These are phyloP conservation scores for Podaxis rugospora DNA, from an alignment of 768 basidiomycete genomes.

Conservation along the genomic window DNA sequence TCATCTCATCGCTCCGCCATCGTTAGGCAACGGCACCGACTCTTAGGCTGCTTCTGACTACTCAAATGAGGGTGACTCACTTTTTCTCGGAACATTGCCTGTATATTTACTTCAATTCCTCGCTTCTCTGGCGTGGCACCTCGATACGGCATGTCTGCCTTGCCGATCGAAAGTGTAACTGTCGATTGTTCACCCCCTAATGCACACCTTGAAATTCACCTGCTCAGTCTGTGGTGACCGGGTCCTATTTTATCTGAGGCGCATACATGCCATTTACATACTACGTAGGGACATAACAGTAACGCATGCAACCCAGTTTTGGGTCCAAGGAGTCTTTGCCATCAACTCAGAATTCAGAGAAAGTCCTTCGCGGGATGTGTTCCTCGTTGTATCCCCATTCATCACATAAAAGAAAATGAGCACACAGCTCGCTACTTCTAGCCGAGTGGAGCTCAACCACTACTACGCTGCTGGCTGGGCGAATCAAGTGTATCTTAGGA, in stretches of 20 bases:
- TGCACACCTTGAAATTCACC: not conserved
- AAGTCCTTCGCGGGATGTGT: slow-evolving; percentile 89
- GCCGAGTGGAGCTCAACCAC: slow-evolving; percentile 84
- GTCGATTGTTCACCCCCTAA: slow-evolving; percentile 37
- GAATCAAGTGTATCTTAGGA: slow-evolving; percentile 16
- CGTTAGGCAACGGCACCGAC: slow-evolving; percentile 1
- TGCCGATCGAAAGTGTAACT: slow-evolving; percentile 59
- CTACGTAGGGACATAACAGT: slow-evolving; percentile 91
- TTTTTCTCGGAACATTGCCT: slow-evolving; percentile 3
- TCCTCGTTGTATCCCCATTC: not conserved
- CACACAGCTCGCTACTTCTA: slow-evolving; percentile 30
- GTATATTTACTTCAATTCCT: slow-evolving; percentile 3
- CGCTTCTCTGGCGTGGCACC: not conserved
- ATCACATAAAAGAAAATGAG: slow-evolving; percentile 35
- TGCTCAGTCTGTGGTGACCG: slow-evolving; percentile 51
- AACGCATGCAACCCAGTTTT: slow-evolving; percentile 70
- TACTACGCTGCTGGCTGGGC: slow-evolving; percentile 59
- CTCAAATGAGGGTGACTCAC: not conserved
- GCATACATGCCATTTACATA: slow-evolving; percentile 91
- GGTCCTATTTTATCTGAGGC: slow-evolving; percentile 85
- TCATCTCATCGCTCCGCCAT: slow-evolving; percentile 19
- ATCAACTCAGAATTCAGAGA: slow-evolving; percentile 97
- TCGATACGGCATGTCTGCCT: slow-evolving; percentile 13
- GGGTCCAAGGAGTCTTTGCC: slow-evolving; percentile 87
- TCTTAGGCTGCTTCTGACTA: not conserved